phyloP scores from a whole-genome alignment of 2,329 filamentous ascomycete species.

The Stagonosporopsis cucurbitacearum region DNA sequence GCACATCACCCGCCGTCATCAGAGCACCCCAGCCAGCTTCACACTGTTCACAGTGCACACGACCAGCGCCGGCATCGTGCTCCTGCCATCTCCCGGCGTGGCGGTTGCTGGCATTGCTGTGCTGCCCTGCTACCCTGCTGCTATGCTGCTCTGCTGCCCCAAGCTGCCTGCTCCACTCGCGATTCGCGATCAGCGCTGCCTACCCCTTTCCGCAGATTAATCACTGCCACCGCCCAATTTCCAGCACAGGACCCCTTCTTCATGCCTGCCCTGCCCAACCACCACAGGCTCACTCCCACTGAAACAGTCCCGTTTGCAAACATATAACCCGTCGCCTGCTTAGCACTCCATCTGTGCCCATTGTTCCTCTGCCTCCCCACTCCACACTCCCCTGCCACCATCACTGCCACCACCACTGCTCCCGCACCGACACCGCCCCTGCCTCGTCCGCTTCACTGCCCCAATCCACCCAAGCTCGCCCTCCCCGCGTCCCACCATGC shows the following conservation, averaged over 20 bases:
- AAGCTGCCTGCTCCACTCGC: slow-evolving; percentile 12
- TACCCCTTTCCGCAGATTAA: slow-evolving; percentile 19
- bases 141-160: no score
- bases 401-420: neutral
- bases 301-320: slow-evolving; percentile 39
- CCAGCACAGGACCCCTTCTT: slow-evolving; percentile 31
- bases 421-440: neutral
- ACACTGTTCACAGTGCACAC: neutral
- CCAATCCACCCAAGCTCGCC: slow-evolving; percentile 15
- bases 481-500: slow-evolving; percentile 33
- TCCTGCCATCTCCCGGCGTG: neutral
- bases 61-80: neutral
- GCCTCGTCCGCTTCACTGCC: slow-evolving; percentile 10
- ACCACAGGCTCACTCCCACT: slow-evolving; percentile 26
- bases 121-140: no score
- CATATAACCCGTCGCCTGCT: slow-evolving; percentile 17
- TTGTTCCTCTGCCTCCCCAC: neutral
- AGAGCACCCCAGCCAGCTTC: neutral
- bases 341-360: slow-evolving; percentile 6
- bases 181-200: slow-evolving; percentile 13
- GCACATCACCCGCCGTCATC: neutral
- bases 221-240: slow-evolving; percentile 8
- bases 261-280: slow-evolving; percentile 39
- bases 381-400: neutral
- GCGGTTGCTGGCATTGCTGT: no score